Conservation (phyloP, 2,329 filamentous ascomycete species). For the Monosporascus sp. region DNA sequence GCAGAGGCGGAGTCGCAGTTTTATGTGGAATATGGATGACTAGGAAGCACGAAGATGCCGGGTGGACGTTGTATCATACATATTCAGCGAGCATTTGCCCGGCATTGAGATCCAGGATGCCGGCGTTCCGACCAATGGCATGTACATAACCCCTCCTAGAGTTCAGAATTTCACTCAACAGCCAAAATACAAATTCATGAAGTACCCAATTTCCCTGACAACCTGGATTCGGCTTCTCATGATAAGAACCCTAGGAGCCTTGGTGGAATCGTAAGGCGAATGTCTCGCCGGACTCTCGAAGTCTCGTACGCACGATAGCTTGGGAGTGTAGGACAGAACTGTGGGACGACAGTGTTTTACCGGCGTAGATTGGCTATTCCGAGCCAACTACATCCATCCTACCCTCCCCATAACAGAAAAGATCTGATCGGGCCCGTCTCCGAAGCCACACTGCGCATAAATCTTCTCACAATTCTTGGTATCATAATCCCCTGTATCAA, state of each 20-base stretch:
- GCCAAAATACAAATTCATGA: constrained; percentile 7
- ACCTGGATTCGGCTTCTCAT: not conserved
- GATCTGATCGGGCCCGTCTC: no score
- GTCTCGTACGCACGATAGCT: not conserved
- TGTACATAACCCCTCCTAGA: not conserved
- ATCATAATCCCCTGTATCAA: not conserved
- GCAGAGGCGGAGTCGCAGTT: not conserved
- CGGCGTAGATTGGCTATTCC: not conserved
- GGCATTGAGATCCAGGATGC: constrained; percentile 8
- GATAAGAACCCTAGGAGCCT: no score
- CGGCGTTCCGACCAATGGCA: constrained; percentile 1
- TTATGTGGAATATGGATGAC: not conserved
- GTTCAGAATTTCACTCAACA: not conserved
- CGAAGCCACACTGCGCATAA: no score
- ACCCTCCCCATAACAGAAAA: not conserved
- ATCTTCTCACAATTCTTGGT: no score
- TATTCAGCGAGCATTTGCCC: constrained; percentile 9
- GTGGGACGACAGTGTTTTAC: not conserved
- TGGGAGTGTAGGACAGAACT: not conserved
- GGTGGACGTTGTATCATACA: constrained; percentile 5
- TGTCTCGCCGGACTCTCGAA: no score
- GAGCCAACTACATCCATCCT: not conserved
- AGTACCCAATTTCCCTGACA: constrained; percentile 4
- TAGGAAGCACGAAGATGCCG: not conserved
- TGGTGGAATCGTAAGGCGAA: no score